Percentiles rank a stretch among this genome's conserved stretches.
Evolutionary conservation across 495 filamentous ascomycete species (phyloP).

Genomic region (Thermothielavioides terrestris): DNA sequence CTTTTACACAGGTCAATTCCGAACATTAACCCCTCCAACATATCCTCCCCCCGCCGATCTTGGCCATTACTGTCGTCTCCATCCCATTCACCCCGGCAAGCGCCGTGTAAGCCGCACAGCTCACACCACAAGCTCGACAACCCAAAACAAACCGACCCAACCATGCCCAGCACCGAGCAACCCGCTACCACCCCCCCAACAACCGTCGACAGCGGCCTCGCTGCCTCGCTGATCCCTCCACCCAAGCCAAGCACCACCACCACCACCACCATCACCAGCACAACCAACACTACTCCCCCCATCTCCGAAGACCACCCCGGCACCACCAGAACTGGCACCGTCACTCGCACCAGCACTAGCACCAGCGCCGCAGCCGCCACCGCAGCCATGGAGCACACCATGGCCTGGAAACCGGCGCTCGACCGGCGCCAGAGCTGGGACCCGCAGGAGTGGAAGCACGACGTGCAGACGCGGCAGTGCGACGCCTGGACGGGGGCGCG

Average conservation of each 20-base stretch:
- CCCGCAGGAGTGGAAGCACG: constrained; percentile 40
- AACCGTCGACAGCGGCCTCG: neutral
- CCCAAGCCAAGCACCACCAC: too few species aligned
- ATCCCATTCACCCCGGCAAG: too few species aligned
- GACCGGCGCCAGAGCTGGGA: constrained; percentile 39
- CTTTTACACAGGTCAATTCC: too few species aligned
- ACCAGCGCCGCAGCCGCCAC: constrained; percentile 15
- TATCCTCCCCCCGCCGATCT: too few species aligned
- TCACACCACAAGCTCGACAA: neutral
- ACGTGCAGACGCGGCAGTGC: constrained; percentile 25
- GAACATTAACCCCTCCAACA: too few species aligned
- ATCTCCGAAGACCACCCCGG: neutral
- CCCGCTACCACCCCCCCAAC: neutral
- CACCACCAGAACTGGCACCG: neutral
- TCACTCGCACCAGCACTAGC: neutral
- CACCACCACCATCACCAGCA: too few species aligned
- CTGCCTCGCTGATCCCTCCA: too few species aligned
- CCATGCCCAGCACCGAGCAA: neutral
- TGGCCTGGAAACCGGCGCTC: constrained; percentile 36
- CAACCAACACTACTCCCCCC: too few species aligned
- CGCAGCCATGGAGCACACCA: constrained; percentile 28
- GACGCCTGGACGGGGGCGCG: constrained; percentile 10
- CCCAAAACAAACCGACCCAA: too few species aligned
- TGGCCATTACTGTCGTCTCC: too few species aligned
- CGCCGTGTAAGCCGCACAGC: too few species aligned